These are phyloP conservation scores for Pseudomonodictys pantanalensis DNA, from an alignment of 495 filamentous ascomycete species.

Conservation along the genomic window DNA sequence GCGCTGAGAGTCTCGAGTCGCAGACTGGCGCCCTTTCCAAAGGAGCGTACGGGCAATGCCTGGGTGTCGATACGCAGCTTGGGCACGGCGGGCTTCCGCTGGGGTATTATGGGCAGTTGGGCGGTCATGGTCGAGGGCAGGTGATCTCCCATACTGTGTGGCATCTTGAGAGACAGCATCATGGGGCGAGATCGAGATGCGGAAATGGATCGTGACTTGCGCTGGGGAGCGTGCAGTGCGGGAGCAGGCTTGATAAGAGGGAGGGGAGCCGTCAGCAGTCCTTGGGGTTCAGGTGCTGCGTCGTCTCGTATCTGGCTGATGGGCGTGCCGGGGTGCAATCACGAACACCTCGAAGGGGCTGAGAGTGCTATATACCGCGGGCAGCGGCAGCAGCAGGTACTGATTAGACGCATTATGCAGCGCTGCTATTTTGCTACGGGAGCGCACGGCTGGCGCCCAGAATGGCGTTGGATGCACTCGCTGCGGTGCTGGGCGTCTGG, in stretches of 20 bases:
- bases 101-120: constrained; percentile 41
- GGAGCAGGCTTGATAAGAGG: constrained; percentile 38
- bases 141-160: constrained; percentile 22
- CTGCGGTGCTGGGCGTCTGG: too few species aligned
- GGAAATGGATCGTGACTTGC: constrained; percentile 23
- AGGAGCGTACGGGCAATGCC: constrained; percentile 46
- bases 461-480: too few species aligned
- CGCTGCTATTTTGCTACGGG: too few species aligned
- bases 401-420: too few species aligned
- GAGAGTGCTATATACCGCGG: too few species aligned
- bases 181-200: constrained; percentile 24
- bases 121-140: constrained; percentile 33
- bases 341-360: neutral
- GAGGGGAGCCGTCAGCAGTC: constrained; percentile 42
- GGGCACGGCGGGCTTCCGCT: constrained; percentile 46
- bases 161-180: constrained; percentile 36
- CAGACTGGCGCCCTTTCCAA: constrained; percentile 53
- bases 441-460: too few species aligned
- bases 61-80: constrained; percentile 78
- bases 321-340: constrained; percentile 5
- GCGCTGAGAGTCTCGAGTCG: constrained; percentile 58
- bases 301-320: constrained; percentile 27
- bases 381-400: too few species aligned
- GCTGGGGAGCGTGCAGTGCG: constrained; percentile 19
- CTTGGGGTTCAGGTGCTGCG: neutral